Evolutionary conservation across 2,329 filamentous ascomycete genomes (phyloP).

Genomic region (Trichoderma sp.): DNA sequence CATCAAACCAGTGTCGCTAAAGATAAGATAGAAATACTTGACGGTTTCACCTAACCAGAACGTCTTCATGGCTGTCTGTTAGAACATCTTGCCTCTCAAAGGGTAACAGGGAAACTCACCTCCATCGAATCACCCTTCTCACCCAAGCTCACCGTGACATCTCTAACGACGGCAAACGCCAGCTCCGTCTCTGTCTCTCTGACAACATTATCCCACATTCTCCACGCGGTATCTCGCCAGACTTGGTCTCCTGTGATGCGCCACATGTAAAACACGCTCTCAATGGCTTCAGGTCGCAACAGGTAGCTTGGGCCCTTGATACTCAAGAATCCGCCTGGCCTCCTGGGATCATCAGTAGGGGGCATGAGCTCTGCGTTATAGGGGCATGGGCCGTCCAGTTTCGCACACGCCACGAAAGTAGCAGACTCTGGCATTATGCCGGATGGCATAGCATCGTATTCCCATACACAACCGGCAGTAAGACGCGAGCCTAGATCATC

Average conservation of each 20-base stretch:
- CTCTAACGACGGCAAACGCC: constrained; percentile 49
- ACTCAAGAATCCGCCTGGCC: constrained; percentile 62
- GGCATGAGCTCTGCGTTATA: constrained; percentile 39
- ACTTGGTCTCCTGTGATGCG: constrained; percentile 52
- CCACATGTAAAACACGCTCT: constrained; percentile 57
- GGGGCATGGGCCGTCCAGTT: constrained; percentile 42
- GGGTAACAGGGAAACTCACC: constrained; percentile 39
- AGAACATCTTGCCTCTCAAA: background rate
- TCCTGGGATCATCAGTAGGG: constrained; percentile 30
- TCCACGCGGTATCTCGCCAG: constrained; percentile 52
- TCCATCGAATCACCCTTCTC: constrained; percentile 65
- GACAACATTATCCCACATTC: constrained; percentile 52
- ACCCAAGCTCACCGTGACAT: constrained; percentile 41
- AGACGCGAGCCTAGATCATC: constrained; percentile 49
- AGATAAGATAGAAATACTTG: constrained; percentile 78
- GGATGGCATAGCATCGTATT: constrained; percentile 53
- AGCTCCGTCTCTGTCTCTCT: constrained; percentile 48
- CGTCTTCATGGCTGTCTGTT: constrained; percentile 41
- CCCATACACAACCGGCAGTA: constrained; percentile 59
- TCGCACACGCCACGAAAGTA: constrained; percentile 44
- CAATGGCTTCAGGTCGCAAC: constrained; percentile 56
- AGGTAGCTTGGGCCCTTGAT: constrained; percentile 49
- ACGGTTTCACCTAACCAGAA: constrained; percentile 79
- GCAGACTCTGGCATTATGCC: constrained; percentile 60
- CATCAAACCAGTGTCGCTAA: constrained; percentile 64